These are phyloP conservation scores for Diaporthe citri DNA, from an alignment of 2,329 filamentous ascomycete species.

Conservation along the genomic window DNA sequence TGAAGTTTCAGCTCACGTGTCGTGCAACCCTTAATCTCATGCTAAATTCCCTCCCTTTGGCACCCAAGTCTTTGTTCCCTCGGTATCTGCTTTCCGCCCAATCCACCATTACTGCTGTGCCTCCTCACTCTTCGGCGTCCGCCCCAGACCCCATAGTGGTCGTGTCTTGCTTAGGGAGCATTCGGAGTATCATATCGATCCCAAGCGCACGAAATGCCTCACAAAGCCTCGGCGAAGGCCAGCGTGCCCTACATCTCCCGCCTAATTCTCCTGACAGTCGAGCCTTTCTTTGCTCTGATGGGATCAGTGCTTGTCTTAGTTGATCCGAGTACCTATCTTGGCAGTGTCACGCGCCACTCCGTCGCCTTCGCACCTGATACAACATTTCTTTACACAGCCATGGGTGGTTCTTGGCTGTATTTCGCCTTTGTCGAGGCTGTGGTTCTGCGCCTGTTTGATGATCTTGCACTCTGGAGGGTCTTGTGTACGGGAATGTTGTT, in stretches of 20 bases:
- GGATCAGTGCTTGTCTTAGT: constrained; percentile 49
- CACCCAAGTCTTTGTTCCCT: background rate
- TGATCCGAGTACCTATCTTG: constrained; percentile 47
- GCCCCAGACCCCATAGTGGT: background rate
- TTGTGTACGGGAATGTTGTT: constrained; percentile 53
- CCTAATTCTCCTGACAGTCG: constrained; percentile 50
- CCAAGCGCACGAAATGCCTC: background rate
- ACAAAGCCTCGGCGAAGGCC: constrained; percentile 25
- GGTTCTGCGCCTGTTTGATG: constrained; percentile 50
- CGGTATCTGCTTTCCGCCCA: background rate
- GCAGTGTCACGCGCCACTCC: constrained; percentile 47
- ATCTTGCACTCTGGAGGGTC: constrained; percentile 51
- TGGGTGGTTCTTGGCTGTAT: constrained; percentile 50
- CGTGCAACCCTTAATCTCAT: background rate
- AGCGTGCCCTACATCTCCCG: constrained; percentile 50
- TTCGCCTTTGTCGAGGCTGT: constrained; percentile 55
- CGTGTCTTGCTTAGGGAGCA: background rate
- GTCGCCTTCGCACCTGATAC: constrained; percentile 41
- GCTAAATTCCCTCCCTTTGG: background rate
- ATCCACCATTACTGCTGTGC: background rate
- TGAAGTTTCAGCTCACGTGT: background rate
- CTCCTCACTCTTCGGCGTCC: background rate
- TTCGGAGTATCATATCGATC: background rate
- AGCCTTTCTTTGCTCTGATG: constrained; percentile 51
- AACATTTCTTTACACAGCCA: constrained; percentile 49